Evolutionary conservation across 306 rosid genomes (phyloP), one percentile per base, ranked within the genome.

Genomic region (Arachis stenosperma): DNA sequence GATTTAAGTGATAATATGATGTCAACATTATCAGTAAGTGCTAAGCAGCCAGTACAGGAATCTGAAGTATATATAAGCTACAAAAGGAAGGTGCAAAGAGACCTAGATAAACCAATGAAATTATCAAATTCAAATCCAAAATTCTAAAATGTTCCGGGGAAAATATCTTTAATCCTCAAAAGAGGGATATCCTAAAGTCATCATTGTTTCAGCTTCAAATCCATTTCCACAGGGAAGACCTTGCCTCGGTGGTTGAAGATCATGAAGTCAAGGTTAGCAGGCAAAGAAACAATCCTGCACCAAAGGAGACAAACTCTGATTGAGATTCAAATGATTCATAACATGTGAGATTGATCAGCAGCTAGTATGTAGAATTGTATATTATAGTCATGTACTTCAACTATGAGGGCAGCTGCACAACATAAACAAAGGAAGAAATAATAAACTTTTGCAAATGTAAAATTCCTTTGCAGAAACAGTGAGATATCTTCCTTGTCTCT

Each of bases 241-340:
- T 72, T 90, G 73, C 96, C 87, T 65, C 98, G 86, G 78, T 90
- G 94, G 78, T 92, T 92, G 87, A 92, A 92, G 78, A 86, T 81
- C 92, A 90, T 88, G 61, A 92, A 92, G 84, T 92, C 98, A 55
- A 79, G 74, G 81, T 86, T 92, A 67, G 75, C 90, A 40, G 94
- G 95, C 68, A 92, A 84, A 73, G 88, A 87, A 70, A 88, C 94
- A 50, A 90, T 81, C 86, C 98, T 90, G 87, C 82, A 84, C 46
- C 76, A 53, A 81, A 69, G 55, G 69, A 83, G 65, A 73, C 46
- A 82, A 54, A 48, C 62, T 12, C 59, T 42, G 54, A 75, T 60
- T 71, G 29, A 67, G 61, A 61, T 69, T 17, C 48, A 39, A 10
- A 9, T 46, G 59, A 65, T 13, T 40, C 69, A 52, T 52, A 33